Base-by-base conservation (phyloP, 2,329 filamentous ascomycete genomes). In the Trichophyton equinum region DNA sequence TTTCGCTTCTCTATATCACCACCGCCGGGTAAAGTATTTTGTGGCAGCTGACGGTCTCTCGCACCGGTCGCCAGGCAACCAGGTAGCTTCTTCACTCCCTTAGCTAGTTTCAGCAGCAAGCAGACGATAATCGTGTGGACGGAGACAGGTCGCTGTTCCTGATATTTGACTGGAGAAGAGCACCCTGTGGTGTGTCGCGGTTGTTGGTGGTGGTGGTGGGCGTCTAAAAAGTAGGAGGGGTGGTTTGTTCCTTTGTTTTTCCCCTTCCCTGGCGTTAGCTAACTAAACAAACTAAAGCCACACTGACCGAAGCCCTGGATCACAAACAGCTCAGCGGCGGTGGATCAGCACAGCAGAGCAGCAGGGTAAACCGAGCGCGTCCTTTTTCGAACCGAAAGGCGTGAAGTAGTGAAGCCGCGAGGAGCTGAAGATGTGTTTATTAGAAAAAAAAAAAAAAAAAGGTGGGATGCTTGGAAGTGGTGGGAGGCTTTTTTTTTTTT, bases 1-100 rank as follows among this genome's bases (percentile, higher is more conserved):
- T 65, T 68, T 76, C 6, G 15, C 49, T 27, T 25, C 22, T 53
- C 18, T 33, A 9, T 53, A 53, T 53, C 49, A 33, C 49, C 33
- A 25, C 49, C 18, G n/a, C 46, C 49, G 11, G 22, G 13, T 53
- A 33, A 7, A 30, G 25, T 56, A 15, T 6, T 30, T 9, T 27
- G 36, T 2, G 15, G 15, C n/a, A n/a, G 15, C n/a, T 4, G 6
- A n/a, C 15, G 15, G 15, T 44, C 4, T 44, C 15, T 49, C 33
- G 38, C 9, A 20, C 20, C 20, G n/a, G 22, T 47, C 44, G 44
- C 44, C 18, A 47, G 44, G 44, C 44, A 18, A 47, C 44, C 44
- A 20, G 44, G 9, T 20, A 7, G 20, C 18, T 20, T 20, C 20
- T 13, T 47, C 9, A 6, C 11, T 47, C 44, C 44, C 44, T 42